Conservation (phyloP, 257 asterid species). For the Petunia secreta region DNA sequence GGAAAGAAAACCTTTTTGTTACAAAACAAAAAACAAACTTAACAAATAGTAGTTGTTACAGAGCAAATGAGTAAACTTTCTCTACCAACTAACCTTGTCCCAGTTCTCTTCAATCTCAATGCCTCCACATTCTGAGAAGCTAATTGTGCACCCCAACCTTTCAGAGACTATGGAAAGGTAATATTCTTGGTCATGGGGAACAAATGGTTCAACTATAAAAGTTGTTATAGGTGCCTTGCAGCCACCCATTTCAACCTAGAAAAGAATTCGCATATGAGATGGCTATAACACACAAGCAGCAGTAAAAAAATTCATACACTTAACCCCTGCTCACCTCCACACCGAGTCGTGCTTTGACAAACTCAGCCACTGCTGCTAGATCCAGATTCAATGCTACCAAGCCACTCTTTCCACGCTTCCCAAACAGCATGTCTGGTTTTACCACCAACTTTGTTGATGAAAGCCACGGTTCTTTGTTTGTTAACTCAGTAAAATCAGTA, state of each 20-base stretch:
- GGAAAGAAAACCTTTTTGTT: not conserved
- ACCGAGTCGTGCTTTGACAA: slow-evolving; percentile 87
- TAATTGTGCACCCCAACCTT: slow-evolving; percentile 79
- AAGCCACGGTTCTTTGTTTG: slow-evolving; percentile 82
- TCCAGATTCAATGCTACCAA: slow-evolving; percentile 82
- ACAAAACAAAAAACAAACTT: not conserved
- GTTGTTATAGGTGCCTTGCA: slow-evolving; percentile 95
- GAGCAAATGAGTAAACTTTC: not conserved
- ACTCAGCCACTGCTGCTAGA: slow-evolving; percentile 84
- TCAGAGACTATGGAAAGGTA: slow-evolving; percentile 84
- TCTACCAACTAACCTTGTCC: slow-evolving; percentile 71
- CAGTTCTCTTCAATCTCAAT: slow-evolving; percentile 95
- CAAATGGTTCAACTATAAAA: slow-evolving; percentile 88
- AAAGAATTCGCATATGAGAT: slow-evolving; percentile 31
- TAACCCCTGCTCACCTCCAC: slow-evolving; percentile 61
- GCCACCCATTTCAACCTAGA: slow-evolving; percentile 93
- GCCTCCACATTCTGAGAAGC: slow-evolving; percentile 97
- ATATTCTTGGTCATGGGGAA: slow-evolving; percentile 87
- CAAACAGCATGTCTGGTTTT: slow-evolving; percentile 93
- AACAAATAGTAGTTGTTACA: not conserved
- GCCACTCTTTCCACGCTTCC: slow-evolving; percentile 96
- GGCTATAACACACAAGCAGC: slow-evolving; percentile 26
- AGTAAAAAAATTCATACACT: slow-evolving; percentile 18
- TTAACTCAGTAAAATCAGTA: slow-evolving; percentile 77
- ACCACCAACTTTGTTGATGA: slow-evolving; percentile 89